A percentile compares a stretch with the other conserved stretches of the same genome.
phyloP scores from a whole-genome alignment of 2,329 filamentous ascomycete species.

The Trichophyton mentagrophytes region DNA sequence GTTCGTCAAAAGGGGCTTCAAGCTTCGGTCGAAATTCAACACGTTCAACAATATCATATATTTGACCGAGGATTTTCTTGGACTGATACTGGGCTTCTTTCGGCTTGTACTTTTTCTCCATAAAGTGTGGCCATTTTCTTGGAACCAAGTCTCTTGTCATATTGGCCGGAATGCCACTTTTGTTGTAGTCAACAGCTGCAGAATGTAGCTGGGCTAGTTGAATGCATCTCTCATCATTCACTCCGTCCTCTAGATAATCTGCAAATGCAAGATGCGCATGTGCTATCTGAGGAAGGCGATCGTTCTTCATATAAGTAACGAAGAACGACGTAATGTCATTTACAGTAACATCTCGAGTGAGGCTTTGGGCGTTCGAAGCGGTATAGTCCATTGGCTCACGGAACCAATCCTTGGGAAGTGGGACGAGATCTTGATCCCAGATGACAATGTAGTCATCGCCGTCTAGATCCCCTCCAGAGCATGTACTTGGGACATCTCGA shows the following conservation, averaged over 20 bases:
- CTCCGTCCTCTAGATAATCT: slow-evolving; percentile 50
- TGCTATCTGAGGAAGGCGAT: slow-evolving; percentile 67
- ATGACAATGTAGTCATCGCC: slow-evolving; percentile 92
- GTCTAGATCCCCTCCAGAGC: slow-evolving; percentile 88
- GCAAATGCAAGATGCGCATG: slow-evolving; percentile 66
- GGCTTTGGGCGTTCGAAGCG: slow-evolving; percentile 42
- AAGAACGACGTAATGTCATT: slow-evolving; percentile 74
- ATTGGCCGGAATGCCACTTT: slow-evolving; percentile 66
- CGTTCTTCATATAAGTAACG: slow-evolving; percentile 83
- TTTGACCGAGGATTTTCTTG: slow-evolving; percentile 56
- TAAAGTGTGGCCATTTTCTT: slow-evolving; percentile 67
- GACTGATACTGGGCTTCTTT: slow-evolving; percentile 50
- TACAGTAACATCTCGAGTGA: slow-evolving; percentile 52
- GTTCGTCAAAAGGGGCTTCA: slow-evolving; percentile 58
- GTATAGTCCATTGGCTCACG: slow-evolving; percentile 65
- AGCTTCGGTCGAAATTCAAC: slow-evolving; percentile 63
- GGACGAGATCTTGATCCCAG: slow-evolving; percentile 69
- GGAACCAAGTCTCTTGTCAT: slow-evolving; percentile 53
- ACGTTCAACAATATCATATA: slow-evolving; percentile 64
- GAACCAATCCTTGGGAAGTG: slow-evolving; percentile 59
- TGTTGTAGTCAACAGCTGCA: slow-evolving; percentile 84
- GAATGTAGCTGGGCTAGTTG: slow-evolving; percentile 72
- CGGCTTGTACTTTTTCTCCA: slow-evolving; percentile 51
- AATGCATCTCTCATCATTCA: slow-evolving; percentile 58
- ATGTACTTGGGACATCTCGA: slow-evolving; percentile 79